Conservation (phyloP, 495 filamentous ascomycete genomes). For the Daldinia concentrica region DNA sequence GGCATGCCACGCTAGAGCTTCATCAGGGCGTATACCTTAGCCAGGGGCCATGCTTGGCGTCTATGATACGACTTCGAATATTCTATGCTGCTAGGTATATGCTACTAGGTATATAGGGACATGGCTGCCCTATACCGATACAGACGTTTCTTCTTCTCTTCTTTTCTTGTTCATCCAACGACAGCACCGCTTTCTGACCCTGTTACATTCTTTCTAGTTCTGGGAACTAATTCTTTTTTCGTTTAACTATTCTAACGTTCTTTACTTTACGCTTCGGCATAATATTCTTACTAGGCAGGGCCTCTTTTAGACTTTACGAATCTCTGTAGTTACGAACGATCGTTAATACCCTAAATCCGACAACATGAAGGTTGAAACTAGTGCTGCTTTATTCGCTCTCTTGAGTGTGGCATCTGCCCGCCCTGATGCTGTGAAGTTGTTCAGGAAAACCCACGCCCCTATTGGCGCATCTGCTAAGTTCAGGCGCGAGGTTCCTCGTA, state of each 20-base stretch:
- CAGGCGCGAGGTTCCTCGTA: conserved; percentile 64
- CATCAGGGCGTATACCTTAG: conserved; percentile 16
- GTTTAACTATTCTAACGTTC: conserved; percentile 31
- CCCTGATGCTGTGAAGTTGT: conserved; percentile 50
- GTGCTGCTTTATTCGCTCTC: conserved; percentile 51
- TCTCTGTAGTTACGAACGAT: conserved; percentile 39
- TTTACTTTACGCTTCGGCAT: conserved; percentile 27
- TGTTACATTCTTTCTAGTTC: conserved; percentile 56
- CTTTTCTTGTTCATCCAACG: conserved; percentile 44
- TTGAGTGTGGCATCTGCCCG: conserved; percentile 50
- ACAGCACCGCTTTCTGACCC: conserved; percentile 45
- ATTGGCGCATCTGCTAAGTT: conserved; percentile 35
- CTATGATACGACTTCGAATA: conserved; percentile 21
- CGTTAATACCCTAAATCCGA: conserved; percentile 48
- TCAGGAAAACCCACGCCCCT: conserved; percentile 38
- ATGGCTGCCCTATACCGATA: conserved; percentile 16
- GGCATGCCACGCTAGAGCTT: conserved; percentile 35
- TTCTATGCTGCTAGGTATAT: conserved; percentile 30
- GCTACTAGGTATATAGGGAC: conserved; percentile 31
- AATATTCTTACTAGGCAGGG: conserved; percentile 50
- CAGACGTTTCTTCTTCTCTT: conserved; percentile 15
- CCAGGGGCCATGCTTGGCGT: conserved; percentile 28
- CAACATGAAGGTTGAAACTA: conserved; percentile 59
- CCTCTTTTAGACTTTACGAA: conserved; percentile 44
- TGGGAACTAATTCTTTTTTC: conserved; percentile 57